These are phyloP conservation scores for Phoma herbarum DNA, from an alignment of 2,329 filamentous ascomycete genomes.

Conservation along the genomic window DNA sequence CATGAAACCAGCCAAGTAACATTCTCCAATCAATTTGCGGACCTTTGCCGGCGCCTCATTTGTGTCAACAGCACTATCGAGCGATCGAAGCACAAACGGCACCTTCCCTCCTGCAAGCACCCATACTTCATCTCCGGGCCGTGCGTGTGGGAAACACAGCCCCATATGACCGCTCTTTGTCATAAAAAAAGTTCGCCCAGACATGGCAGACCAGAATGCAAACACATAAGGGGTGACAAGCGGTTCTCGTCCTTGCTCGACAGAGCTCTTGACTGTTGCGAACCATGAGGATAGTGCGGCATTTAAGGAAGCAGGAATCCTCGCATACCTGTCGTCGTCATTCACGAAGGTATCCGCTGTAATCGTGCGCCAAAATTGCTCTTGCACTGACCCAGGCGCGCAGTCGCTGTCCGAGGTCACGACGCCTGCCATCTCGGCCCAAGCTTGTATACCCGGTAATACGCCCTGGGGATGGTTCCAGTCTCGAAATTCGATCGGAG, in stretches of 20 bases:
- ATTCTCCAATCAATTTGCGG: slow-evolving; percentile 3
- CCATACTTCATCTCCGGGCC: slow-evolving; percentile 9
- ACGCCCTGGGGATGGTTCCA: not conserved
- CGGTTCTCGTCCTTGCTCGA: not conserved
- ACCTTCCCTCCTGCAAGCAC: slow-evolving; percentile 8
- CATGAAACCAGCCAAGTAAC: slow-evolving; percentile 9
- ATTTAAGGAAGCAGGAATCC: not conserved
- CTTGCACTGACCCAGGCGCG: not conserved
- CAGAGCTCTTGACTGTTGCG: not conserved
- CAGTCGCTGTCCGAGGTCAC: not conserved
- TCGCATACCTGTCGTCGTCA: not conserved
- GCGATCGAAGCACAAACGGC: slow-evolving; percentile 7
- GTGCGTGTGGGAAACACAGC: slow-evolving; percentile 9
- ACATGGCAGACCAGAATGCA: slow-evolving; percentile 1
- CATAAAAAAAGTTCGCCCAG: not conserved
- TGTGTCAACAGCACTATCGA: too few relatives aligned
- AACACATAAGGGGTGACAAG: not conserved
- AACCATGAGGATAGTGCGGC: not conserved
- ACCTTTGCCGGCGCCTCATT: not conserved
- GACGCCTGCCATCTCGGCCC: not conserved
- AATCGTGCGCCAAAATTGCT: slow-evolving; percentile 8
- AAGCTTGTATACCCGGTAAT: not conserved
- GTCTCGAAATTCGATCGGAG: not conserved
- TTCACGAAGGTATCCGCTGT: not conserved
- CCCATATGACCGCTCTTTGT: not conserved